Base-by-base conservation (phyloP, 352 stramenopile species). In the Globisporangium orthogonon region DNA sequence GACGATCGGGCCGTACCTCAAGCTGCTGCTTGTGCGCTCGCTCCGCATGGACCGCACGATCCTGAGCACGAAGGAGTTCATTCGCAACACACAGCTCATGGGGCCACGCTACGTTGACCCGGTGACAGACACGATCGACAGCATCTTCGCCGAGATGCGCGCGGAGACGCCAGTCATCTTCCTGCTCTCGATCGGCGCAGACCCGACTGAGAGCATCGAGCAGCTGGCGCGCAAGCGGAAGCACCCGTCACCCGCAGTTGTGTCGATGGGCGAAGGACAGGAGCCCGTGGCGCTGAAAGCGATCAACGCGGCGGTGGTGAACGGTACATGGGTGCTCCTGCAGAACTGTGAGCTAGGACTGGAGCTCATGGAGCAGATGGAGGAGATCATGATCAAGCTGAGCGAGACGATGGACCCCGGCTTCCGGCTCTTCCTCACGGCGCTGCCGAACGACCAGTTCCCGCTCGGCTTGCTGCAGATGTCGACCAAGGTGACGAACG, bases 401-500 rank as follows among this genome's bases (percentile, higher is more conserved):
- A 96, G 82, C 40, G 93, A 97, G 61, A 95, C 76, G 41, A 98
- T 98, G 86, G 95, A 99, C 58, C 87, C 87, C 2, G 93, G 91
- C 63, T 99, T 99, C 67, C 85, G 97, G 0, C 73, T 99, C 40
- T 99, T 99, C 70, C 91, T 99, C 52, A 99, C 97, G 7, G 96
- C 97, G 40, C 74, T 98, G 13, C 97, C 97, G 5, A 95, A 98
- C 70, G 78, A 96, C 50, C 82, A 98, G 56, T 99, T 99, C 70
- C 97, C 97, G 5, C 69, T 99, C 0, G 96, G 96, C 2, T 73
- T 99, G 66, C 78, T 99, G 48, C 97, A 99, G 69, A 98, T 99
- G 96, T 98, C 90, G 45, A 99, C 95, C 35, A 99, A 99, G 67
- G 96, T 99, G 29, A 99, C 97, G 6, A 99, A 99, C 61, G 96